Evolutionary conservation across 176 grass and related monocot species (phyloP).

Genomic region (Cocos nucifera): DNA sequence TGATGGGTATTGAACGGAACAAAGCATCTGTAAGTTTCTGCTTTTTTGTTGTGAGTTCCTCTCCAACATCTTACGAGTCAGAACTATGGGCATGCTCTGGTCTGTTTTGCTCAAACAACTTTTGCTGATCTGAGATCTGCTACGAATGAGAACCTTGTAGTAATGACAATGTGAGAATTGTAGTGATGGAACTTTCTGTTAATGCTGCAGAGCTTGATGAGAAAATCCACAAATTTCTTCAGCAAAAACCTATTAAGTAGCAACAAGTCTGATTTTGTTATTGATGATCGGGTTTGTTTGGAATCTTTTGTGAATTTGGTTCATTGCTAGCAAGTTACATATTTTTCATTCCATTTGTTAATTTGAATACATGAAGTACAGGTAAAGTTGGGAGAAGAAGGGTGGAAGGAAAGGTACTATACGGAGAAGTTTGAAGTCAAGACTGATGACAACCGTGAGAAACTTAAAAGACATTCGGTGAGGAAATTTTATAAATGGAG

Average conservation of each 20-base stretch:
- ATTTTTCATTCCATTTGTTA: background rate
- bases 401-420: slow-evolving; percentile 21
- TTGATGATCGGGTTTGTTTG: background rate
- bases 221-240: background rate
- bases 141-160: background rate
- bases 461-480: slow-evolving; percentile 10
- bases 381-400: slow-evolving; percentile 7
- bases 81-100: too few relatives aligned
- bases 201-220: slow-evolving; percentile 14
- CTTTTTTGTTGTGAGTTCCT: background rate
- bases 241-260: background rate
- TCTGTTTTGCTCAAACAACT: background rate
- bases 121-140: background rate
- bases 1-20: slow-evolving; percentile 1
- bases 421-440: slow-evolving; percentile 22
- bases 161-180: too few relatives aligned
- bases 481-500: background rate
- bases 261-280: background rate
- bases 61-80: too few relatives aligned
- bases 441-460: slow-evolving; percentile 4
- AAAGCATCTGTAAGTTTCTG: slow-evolving; percentile 12
- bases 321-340: too few relatives aligned
- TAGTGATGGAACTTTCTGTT: background rate
- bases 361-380: background rate
- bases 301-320: too few relatives aligned